phyloP scores from a whole-genome alignment of 2,329 filamentous ascomycete genomes.

The Sporothrix mexicana region DNA sequence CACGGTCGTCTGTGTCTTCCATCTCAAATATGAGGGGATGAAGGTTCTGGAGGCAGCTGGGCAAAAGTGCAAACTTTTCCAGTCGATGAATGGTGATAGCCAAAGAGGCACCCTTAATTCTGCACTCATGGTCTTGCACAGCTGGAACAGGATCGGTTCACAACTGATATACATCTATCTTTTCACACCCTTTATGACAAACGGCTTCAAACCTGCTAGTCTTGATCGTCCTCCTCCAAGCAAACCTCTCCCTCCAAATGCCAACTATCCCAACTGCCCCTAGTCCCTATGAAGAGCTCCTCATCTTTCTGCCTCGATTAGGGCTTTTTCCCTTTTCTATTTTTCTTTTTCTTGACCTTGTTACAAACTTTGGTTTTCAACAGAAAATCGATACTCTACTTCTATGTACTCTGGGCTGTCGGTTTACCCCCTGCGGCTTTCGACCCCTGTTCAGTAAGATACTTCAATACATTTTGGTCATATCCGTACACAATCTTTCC shows the following conservation, averaged over 20 bases:
- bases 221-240: slow-evolving; percentile 26
- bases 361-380: background rate
- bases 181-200: slow-evolving; percentile 29
- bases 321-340: no score
- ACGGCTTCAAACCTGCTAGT: slow-evolving; percentile 22
- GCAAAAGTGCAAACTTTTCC: background rate
- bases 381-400: background rate
- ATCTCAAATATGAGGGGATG: background rate
- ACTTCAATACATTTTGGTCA: slow-evolving; percentile 16
- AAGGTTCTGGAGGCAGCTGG: background rate
- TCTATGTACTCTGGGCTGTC: background rate
- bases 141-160: background rate
- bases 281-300: slow-evolving; percentile 1
- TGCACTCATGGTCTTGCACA: background rate
- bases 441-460: slow-evolving; percentile 27
- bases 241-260: background rate
- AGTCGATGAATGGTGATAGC: background rate
- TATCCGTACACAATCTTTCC: slow-evolving; percentile 14
- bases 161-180: background rate
- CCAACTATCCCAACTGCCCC: slow-evolving; percentile 20
- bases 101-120: slow-evolving; percentile 6
- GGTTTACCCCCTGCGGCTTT: slow-evolving; percentile 5
- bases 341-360: background rate
- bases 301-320: background rate
- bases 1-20: background rate